A percentile compares a stretch with the other conserved stretches of the same genome.
Conservation (phyloP, 2,329 filamentous ascomycete genomes). For the Monosporascus sp. region DNA sequence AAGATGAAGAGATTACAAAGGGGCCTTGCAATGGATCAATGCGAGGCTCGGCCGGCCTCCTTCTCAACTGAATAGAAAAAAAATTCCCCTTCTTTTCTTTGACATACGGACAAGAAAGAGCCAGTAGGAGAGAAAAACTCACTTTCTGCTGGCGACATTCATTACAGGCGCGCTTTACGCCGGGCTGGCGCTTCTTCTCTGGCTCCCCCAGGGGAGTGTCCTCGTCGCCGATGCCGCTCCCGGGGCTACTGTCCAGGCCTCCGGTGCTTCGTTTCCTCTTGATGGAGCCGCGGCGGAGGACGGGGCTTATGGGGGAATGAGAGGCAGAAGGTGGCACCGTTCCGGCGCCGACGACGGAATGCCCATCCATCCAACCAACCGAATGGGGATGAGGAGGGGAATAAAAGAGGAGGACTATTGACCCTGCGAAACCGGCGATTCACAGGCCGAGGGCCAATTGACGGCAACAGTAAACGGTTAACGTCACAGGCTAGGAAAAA, state of each 20-base stretch:
- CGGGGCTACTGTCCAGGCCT: conserved; percentile 55
- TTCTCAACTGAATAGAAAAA: conserved; percentile 3
- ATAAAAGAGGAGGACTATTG: conserved; percentile 12
- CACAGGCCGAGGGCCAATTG: conserved; percentile 5
- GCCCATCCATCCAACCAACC: conserved; percentile 41
- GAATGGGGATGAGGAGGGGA: conserved; percentile 2
- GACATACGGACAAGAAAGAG: too few species aligned
- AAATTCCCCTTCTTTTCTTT: too few species aligned
- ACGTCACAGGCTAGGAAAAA: not conserved
- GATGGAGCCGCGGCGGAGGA: conserved; percentile 40
- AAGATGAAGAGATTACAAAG: not conserved
- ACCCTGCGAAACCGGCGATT: conserved; percentile 14
- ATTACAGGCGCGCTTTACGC: conserved; percentile 75
- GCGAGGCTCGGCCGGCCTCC: too few species aligned
- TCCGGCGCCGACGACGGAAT: conserved; percentile 37
- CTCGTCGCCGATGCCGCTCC: conserved; percentile 48
- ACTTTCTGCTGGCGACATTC: conserved; percentile 85
- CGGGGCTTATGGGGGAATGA: conserved; percentile 37
- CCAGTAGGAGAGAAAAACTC: conserved; percentile 26
- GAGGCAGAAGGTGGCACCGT: conserved; percentile 34
- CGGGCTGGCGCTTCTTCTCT: conserved; percentile 60
- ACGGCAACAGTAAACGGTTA: not conserved
- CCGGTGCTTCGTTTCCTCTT: conserved; percentile 57
- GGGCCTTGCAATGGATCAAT: too few species aligned
- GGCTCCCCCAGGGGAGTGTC: conserved; percentile 50